phyloP scores from a whole-genome alignment of 345 rosid species.

The Linum lewisii region DNA sequence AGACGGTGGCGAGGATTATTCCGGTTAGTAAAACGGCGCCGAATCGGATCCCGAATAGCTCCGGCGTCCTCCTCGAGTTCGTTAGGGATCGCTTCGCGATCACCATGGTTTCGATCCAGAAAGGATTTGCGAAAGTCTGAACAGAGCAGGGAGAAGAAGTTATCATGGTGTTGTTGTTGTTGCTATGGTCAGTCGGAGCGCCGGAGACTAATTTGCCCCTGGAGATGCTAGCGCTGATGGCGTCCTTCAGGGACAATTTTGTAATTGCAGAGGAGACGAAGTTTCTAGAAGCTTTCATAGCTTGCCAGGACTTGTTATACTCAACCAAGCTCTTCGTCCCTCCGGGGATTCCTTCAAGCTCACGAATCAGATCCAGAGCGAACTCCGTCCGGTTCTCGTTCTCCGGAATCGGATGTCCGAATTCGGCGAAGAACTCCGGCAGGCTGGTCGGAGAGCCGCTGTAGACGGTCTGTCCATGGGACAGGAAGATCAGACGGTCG shows the following conservation, averaged over 20 bases:
- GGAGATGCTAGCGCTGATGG: too few species aligned
- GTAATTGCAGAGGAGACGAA: background rate
- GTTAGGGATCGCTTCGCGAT: conserved; percentile 17
- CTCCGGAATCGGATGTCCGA: conserved; percentile 1
- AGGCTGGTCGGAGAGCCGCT: background rate
- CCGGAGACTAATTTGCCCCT: too few species aligned
- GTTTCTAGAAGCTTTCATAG: background rate
- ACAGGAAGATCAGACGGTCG: background rate
- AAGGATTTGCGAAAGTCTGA: conserved; percentile 22
- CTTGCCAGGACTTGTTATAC: background rate
- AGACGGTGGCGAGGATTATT: conserved; percentile 19
- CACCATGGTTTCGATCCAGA: conserved; percentile 22
- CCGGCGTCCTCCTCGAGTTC: conserved; percentile 23
- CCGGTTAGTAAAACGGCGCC: conserved; percentile 19
- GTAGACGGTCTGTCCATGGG: background rate
- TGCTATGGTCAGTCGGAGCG: too few species aligned
- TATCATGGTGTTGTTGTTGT: too few species aligned
- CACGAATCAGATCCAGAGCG: background rate
- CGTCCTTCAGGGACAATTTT: too few species aligned
- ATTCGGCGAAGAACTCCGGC: background rate
- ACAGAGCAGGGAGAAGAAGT: conserved; percentile 6
- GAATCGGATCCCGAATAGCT: conserved; percentile 21
- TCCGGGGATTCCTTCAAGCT: background rate
- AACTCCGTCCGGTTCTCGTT: background rate
- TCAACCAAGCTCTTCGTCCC: conserved; percentile 1